Percentiles rank a stretch among this genome's conserved stretches.
Conservation (phyloP, 371 early-diverging fungal species). For the Rhizopus delemar region DNA sequence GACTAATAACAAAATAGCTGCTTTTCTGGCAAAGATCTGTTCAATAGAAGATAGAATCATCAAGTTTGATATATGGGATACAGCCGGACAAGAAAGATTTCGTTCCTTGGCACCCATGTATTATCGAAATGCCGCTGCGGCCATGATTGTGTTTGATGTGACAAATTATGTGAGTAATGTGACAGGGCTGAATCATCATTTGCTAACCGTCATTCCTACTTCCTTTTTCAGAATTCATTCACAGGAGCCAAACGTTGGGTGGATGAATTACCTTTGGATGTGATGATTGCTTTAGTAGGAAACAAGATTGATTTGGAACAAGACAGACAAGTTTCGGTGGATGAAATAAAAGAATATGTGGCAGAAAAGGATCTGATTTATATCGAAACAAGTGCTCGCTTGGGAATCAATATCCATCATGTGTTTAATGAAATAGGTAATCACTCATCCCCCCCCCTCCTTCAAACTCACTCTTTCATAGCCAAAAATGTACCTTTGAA, state of each 20-base stretch:
- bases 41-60: conserved; percentile 63
- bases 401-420: conserved; percentile 78
- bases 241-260: conserved; percentile 98
- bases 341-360: conserved; percentile 80
- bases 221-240: conserved; percentile 70
- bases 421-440: conserved; percentile 61
- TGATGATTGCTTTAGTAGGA: conserved; percentile 94
- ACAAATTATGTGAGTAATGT: conserved; percentile 74
- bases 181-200: background rate
- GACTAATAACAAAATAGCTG: conserved; percentile 48
- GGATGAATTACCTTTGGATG: conserved; percentile 88
- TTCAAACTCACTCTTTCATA: background rate
- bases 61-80: conserved; percentile 93
- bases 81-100: conserved; percentile 91
- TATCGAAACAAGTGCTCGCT: conserved; percentile 87
- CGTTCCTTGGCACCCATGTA: conserved; percentile 97
- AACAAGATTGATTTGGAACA: conserved; percentile 86
- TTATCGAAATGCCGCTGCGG: conserved; percentile 97
- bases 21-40: conserved; percentile 75
- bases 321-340: conserved; percentile 27
- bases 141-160: conserved; percentile 92
- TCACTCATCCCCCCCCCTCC: background rate
- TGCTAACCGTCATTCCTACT: too few species aligned
- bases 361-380: conserved; percentile 57
- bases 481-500: background rate